phyloP scores from a whole-genome alignment of 768 basidiomycete species.

The Suillus discolor region DNA sequence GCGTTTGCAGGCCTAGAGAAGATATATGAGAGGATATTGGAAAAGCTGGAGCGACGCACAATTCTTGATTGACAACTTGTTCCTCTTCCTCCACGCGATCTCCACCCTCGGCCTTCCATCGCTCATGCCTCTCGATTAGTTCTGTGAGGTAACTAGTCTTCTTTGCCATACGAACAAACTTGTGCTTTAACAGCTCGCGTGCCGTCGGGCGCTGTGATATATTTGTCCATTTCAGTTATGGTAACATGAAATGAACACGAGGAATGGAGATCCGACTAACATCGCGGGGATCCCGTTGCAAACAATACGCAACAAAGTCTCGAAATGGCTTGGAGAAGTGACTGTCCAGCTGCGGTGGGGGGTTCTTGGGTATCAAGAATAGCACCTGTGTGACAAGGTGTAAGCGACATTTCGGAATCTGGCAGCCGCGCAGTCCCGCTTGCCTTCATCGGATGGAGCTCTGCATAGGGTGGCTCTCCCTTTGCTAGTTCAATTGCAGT shows the following conservation, averaged over 20 bases:
- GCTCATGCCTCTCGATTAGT: conserved; percentile 90
- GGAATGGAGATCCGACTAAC: conserved; percentile 44
- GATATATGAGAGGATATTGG: conserved; percentile 8
- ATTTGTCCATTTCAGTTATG: conserved; percentile 18
- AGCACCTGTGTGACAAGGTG: conserved; percentile 63
- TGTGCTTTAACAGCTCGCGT: conserved; percentile 94
- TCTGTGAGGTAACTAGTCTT: conserved; percentile 95
- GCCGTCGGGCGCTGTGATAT: conserved; percentile 81
- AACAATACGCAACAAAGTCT: conserved; percentile 91
- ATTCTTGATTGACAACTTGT: conserved; percentile 57
- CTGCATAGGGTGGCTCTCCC: conserved; percentile 98
- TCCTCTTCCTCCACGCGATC: conserved; percentile 75
- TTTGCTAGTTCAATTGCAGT: conserved; percentile 97
- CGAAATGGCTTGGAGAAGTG: conserved; percentile 92
- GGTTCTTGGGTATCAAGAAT: conserved; percentile 98
- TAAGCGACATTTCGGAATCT: background rate
- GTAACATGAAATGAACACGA: conserved; percentile 1
- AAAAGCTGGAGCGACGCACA: conserved; percentile 46
- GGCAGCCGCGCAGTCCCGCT: conserved; percentile 17
- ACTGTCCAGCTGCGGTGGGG: conserved; percentile 87
- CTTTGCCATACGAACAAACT: conserved; percentile 93
- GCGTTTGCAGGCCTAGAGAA: conserved; percentile 50
- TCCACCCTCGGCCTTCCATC: conserved; percentile 91
- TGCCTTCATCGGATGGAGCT: conserved; percentile 99
- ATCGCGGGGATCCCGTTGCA: conserved; percentile 92